Percentiles rank a stretch among this genome's conserved stretches.
phyloP scores from a whole-genome alignment of 331 rosid genomes.

The Quercus tomentella region DNA sequence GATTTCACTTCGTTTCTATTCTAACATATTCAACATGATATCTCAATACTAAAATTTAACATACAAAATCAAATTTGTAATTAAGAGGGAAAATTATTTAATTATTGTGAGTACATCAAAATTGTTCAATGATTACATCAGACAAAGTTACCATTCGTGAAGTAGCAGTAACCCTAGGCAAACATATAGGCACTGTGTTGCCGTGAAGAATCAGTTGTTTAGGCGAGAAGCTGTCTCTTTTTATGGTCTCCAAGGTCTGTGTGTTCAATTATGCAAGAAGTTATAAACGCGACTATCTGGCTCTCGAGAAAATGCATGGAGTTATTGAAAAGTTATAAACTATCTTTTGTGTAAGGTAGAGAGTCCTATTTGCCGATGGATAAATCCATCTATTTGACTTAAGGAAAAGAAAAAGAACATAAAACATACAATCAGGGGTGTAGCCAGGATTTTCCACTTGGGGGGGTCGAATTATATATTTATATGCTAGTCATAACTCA shows the following conservation, averaged over 20 bases:
- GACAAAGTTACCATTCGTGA: constrained; percentile 18
- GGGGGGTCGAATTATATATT: too few species aligned
- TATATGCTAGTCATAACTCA: too few species aligned
- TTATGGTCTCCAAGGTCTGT: constrained; percentile 17
- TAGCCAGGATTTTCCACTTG: too few species aligned
- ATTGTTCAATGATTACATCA: neutral
- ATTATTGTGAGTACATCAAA: neutral
- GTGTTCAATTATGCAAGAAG: neutral
- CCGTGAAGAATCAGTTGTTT: constrained; percentile 56
- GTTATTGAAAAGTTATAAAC: neutral
- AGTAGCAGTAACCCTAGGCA: constrained; percentile 16
- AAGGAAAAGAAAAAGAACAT: too few species aligned
- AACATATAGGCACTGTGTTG: constrained; percentile 20
- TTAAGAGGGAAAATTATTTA: neutral
- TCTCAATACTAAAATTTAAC: too few species aligned
- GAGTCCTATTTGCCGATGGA: too few species aligned
- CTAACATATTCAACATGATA: too few species aligned
- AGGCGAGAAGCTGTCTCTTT: constrained; percentile 22
- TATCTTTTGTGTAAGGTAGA: too few species aligned
- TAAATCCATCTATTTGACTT: too few species aligned
- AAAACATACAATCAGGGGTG: too few species aligned
- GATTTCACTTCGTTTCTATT: too few species aligned
- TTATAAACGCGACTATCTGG: neutral
- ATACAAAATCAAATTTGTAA: too few species aligned
- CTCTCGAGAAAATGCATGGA: neutral